Base-by-base conservation (phyloP, 805 yeast genomes). In the Metschnikowia gruessii region DNA sequence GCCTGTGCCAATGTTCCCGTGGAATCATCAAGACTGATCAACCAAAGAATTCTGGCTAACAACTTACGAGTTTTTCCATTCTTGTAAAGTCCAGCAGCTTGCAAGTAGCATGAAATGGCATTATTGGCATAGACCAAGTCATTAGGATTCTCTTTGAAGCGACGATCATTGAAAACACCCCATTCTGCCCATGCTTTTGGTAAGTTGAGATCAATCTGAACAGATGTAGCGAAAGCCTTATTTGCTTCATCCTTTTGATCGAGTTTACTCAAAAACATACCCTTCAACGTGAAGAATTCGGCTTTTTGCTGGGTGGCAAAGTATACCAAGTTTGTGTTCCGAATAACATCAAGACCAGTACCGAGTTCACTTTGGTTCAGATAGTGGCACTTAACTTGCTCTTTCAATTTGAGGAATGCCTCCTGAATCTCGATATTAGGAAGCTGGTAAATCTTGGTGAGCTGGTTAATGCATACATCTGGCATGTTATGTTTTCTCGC, bases 151-250 rank as follows among this genome's bases (percentile, higher is more conserved):
- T 89, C 95, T 54, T 87, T 86, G 64, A 89, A 83, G 35, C 96
- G 75, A 24, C 83, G 80, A 57, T 94, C 99, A 62, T 91, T 91
- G 70, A 89, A 94, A 62, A 83, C 82, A 50, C 99, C 99, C 99
- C 99, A 94, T 63, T 95, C 97, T 3, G 97, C 98, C 99, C 99
- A 94, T 0, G 99, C 98, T 64, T 94, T 92, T 1, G 98, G 96
- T 39, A 94, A 68, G 58, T 91, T 89, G 56, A 92, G 77, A 60
- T 95, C 99, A 47, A 94, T 83, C 65, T 94, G 98, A 16, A 94
- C 97, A 1, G 99, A 97, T 2, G 97, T 88, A 1, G 98, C 96
- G 71, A 94, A 94, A 0, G 97, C 97, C 63, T 94, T 96, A 62
- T 94, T 91, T 12, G 99, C 98, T 58, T 92, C 97, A 49, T 92